phyloP scores from a whole-genome alignment of 2,329 filamentous ascomycete species.

The Sphaerulina vaccinii region DNA sequence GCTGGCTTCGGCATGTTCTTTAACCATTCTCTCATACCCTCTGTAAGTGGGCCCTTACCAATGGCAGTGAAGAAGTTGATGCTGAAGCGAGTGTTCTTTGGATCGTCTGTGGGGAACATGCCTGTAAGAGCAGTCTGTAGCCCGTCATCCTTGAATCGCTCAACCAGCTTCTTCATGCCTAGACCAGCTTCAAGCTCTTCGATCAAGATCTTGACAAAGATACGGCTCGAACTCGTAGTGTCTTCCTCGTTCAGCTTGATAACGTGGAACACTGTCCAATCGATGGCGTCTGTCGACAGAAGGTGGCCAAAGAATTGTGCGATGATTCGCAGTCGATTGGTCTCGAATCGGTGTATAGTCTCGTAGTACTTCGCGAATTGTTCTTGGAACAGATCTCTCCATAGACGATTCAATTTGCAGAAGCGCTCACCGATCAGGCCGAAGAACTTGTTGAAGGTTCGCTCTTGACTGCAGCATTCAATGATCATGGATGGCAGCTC shows the following conservation, averaged over 20 bases:
- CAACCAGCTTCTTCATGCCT: constrained; percentile 75
- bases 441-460: constrained; percentile 97
- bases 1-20: constrained; percentile 86
- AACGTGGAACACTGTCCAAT: constrained; percentile 83
- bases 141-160: constrained; percentile 73
- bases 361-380: constrained; percentile 92
- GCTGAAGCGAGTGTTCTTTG: constrained; percentile 88
- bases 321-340: constrained; percentile 90
- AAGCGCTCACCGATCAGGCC: constrained; percentile 92
- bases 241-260: constrained; percentile 95
- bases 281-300: constrained; percentile 81
- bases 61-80: constrained; percentile 99
- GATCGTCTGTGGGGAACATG: constrained; percentile 84
- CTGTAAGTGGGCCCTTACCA: constrained; percentile 89
- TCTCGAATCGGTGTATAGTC: constrained; percentile 95
- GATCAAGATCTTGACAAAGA: constrained; percentile 97
- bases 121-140: constrained; percentile 77
- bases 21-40: constrained; percentile 88
- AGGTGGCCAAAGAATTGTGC: constrained; percentile 93
- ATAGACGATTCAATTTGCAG: constrained; percentile 91
- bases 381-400: constrained; percentile 89
- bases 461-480: constrained; percentile 94
- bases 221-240: constrained; percentile 91
- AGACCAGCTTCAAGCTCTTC: constrained; percentile 86
- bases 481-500: constrained; percentile 96